Percentiles rank a stretch among this genome's conserved stretches.
Evolutionary conservation across 345 rosid genomes (phyloP).

Genomic region (Bruguiera parviflora): DNA sequence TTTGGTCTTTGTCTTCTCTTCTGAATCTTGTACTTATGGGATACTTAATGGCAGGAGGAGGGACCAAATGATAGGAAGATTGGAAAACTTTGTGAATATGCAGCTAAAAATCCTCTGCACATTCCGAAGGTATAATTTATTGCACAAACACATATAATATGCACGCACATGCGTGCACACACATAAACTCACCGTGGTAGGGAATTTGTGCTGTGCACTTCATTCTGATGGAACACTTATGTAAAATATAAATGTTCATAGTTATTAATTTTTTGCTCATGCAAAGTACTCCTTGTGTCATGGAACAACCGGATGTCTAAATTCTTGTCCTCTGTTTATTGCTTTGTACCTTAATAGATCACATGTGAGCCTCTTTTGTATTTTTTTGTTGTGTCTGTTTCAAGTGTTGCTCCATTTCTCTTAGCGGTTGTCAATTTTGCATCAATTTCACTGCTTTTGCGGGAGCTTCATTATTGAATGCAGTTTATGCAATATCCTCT

Average conservation of each 20-base stretch:
- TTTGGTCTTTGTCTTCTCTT: neutral
- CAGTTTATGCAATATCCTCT: neutral
- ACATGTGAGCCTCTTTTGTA: neutral
- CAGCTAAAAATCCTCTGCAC: slow-evolving; percentile 80
- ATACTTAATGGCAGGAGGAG: slow-evolving; percentile 57
- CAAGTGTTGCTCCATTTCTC: neutral
- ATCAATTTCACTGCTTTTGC: neutral
- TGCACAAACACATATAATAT: neutral
- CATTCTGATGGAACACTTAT: too few species aligned
- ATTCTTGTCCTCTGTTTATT: neutral
- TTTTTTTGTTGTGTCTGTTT: neutral
- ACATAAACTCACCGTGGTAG: neutral
- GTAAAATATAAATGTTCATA: too few species aligned
- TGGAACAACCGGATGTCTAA: neutral
- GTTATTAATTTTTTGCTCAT: too few species aligned
- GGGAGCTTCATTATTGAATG: neutral
- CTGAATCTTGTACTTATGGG: neutral
- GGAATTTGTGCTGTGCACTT: too few species aligned
- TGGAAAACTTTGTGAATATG: slow-evolving; percentile 92
- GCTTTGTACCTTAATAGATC: neutral
- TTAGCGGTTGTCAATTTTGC: neutral
- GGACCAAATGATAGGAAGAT: slow-evolving; percentile 90
- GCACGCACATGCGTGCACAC: neutral
- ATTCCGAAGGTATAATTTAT: slow-evolving; percentile 75
- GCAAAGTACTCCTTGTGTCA: too few species aligned